phyloP scores from a whole-genome alignment of 73 alveolate genomes.

The Effrenium voratum region DNA sequence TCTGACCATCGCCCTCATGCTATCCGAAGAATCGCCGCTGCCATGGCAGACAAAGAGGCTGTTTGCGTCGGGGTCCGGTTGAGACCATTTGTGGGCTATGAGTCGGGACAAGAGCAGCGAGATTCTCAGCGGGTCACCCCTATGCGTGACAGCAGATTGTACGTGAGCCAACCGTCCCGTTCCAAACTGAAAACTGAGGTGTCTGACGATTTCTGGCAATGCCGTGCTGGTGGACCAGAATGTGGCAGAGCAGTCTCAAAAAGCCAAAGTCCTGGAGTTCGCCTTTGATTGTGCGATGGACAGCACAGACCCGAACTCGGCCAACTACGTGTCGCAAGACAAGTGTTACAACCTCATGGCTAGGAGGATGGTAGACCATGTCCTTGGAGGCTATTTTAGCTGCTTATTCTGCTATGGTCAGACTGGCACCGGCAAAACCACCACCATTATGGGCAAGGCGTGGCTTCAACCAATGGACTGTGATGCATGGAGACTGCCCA shows the following conservation, averaged over 20 bases:
- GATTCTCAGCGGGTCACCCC: neutral
- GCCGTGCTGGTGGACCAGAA: slow-evolving; percentile 52
- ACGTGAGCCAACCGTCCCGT: neutral
- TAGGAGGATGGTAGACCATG: slow-evolving; percentile 90
- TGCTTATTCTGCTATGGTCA: slow-evolving; percentile 91
- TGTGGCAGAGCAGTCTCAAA: slow-evolving; percentile 85
- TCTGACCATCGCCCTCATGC: no score
- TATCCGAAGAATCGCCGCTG: neutral
- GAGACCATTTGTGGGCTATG: slow-evolving; percentile 84
- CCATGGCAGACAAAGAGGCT: slow-evolving; percentile 82
- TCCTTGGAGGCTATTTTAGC: slow-evolving; percentile 58
- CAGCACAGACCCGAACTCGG: slow-evolving; percentile 72
- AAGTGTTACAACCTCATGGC: slow-evolving; percentile 83
- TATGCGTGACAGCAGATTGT: neutral
- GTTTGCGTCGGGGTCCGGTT: slow-evolving; percentile 91
- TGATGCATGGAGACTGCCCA: neutral
- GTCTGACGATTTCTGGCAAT: slow-evolving; percentile 58
- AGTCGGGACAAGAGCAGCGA: slow-evolving; percentile 66
- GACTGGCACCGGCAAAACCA: slow-evolving; percentile 91
- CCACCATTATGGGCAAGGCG: slow-evolving; percentile 91
- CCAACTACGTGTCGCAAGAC: slow-evolving; percentile 88
- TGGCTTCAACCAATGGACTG: neutral
- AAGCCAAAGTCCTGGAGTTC: slow-evolving; percentile 76
- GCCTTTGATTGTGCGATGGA: slow-evolving; percentile 94
- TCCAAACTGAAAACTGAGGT: neutral